Evolutionary conservation across 257 asterid species (phyloP), one percentile per base, ranked within the genome.

Genomic region (Solanum gandarillasii): DNA sequence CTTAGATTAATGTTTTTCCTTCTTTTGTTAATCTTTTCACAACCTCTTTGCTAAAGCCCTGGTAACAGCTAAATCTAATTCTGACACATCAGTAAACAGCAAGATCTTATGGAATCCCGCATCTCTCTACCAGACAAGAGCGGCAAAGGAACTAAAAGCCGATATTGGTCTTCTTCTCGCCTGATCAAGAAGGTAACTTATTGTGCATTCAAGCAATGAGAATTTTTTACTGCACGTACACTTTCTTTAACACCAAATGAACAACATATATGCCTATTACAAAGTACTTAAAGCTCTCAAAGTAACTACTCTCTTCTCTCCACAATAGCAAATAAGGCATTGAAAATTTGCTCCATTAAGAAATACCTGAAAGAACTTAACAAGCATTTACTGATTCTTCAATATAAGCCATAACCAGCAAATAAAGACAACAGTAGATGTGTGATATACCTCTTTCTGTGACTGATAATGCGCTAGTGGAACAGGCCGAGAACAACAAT

Each of bases 401-500:
- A 76, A 39, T 39, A 23, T n/a, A 39, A 39, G 12, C 60, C 35
- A 4, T 76, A 39, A 76, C 35, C 83, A 76, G 35, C 83, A 76
- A 76, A 38, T 76, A 76, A 76, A 76, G 20, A 82, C 86, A 48
- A 18, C 12, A 48, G 43, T 29, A 76, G 58, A 48, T 48, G 87
- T 4, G 31, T 48, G 39, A 82, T 83, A 87, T 93, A 97, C 99
- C 99, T 95, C 99, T 88, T 96, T 97, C 90, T 95, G 98, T 20
- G 99, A 97, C 90, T 96, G 99, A 88, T 94, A 97, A 90, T 93
- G 92, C 38, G 90, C 92, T 7, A 91, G 87, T 41, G 98, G 90
- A 88, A 95, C 92, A 74, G 95, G 88, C 62, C 91, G 93, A 65
- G 92, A 95, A 90, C 99, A 97, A 89, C 89, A 91, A 88, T 87